Percentiles rank a stretch among this genome's conserved stretches.
These are phyloP conservation scores for Podila horticola DNA, from an alignment of 192 early-diverging fungal genomes.

Conservation along the genomic window DNA sequence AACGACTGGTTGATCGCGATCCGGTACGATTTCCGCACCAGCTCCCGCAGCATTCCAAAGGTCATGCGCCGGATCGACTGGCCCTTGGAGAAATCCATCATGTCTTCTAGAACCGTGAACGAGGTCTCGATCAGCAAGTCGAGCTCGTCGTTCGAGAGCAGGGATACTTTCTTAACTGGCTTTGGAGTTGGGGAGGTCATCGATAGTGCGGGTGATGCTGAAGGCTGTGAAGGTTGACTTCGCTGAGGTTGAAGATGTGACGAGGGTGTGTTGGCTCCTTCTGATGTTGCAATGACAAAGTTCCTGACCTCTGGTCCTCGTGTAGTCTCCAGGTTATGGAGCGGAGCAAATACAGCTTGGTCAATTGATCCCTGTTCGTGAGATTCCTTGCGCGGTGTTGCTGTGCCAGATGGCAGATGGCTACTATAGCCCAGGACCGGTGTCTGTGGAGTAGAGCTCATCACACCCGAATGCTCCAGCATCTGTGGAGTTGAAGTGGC, in stretches of 20 bases:
- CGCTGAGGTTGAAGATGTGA: too few species aligned
- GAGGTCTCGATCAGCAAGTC: conserved; percentile 47
- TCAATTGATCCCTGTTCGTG: neutral
- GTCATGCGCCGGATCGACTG: conserved; percentile 52
- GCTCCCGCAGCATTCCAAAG: conserved; percentile 38
- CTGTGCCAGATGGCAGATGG: neutral
- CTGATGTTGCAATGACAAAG: neutral
- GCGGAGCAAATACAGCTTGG: too few species aligned
- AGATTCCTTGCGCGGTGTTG: neutral
- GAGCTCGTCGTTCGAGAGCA: conserved; percentile 40
- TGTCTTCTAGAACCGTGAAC: conserved; percentile 40
- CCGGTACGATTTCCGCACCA: conserved; percentile 50
- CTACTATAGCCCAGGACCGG: neutral
- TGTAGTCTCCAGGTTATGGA: too few species aligned
- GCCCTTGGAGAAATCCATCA: conserved; percentile 53
- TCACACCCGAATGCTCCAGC: neutral
- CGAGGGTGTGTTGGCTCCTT: neutral
- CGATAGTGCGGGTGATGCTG: neutral
- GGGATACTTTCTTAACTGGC: conserved; percentile 13
- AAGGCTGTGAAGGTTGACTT: neutral
- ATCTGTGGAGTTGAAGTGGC: neutral
- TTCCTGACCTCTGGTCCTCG: neutral
- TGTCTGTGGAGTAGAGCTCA: neutral
- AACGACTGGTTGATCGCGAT: conserved; percentile 46
- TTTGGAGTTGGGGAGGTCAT: neutral